Base-by-base conservation (phyloP, 129 eudicot species). In the Escallonia herrerae region DNA sequence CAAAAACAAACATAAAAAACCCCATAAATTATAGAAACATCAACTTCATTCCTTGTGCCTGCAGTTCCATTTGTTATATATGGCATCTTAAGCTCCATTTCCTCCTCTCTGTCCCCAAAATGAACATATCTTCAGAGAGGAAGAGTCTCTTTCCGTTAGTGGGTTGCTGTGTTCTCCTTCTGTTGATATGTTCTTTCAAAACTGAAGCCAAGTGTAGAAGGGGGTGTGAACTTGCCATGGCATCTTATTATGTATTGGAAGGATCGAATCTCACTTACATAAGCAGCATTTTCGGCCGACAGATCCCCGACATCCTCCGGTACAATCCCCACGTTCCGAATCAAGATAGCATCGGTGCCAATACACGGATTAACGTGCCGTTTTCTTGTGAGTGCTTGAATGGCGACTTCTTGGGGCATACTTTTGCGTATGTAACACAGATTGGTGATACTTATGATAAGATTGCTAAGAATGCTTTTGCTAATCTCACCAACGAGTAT, bases 211-310 rank as follows among this genome's bases (percentile, higher is more conserved):
- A 70, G 64, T 91, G 96, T 70, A 68, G 52, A 49, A 70, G 44
- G 5, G 95, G 90, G 11, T 91, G 97, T 57, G 71, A 81, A 48
- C 80, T 91, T 9, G 96, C 97, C 12, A 39, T 91, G 39, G 97
- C 95, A 7, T 91, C 97, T 4, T 91, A 87, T 68, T 79, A 85
- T 57, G 64, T 91, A 2, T 33, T 65, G 58, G 37, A 49, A 70
- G 90, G 89, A 38, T 56, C 89, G 12, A 93, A 82, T 66, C 87
- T 93, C 59, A 77, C 85, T 54, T 81, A 74, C 85, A 86, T 93
- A 5, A 67, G 82, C 85, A 59, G 48, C 3, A 64, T 83, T 39
- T 81, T 88, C 64, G 13, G 69, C 11, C 69, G 46, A 60, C 46
- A 63, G 38, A 64, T 76, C 63, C 67, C 78, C 11, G 72, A 73